These are phyloP conservation scores for Melampsora americana DNA, from an alignment of 1,284 basidiomycete species.

Conservation along the genomic window DNA sequence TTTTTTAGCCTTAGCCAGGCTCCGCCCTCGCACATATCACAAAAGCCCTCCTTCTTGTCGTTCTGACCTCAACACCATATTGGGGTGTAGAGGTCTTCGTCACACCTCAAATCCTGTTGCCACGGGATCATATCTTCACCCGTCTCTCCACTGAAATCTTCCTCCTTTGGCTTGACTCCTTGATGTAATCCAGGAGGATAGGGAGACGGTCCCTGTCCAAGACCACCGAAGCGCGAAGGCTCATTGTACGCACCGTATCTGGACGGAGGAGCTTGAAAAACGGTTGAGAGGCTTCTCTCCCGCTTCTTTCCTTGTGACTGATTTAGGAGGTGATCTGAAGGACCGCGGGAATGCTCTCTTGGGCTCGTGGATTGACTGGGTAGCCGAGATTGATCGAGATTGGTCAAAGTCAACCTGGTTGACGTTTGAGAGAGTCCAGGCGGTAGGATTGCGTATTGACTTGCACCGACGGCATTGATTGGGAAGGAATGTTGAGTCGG, in stretches of 20 bases:
- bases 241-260: neutral
- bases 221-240: constrained; percentile 15
- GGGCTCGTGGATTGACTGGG: neutral
- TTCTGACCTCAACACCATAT: constrained; percentile 43
- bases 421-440: constrained; percentile 3
- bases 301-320: constrained; percentile 3
- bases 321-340: neutral
- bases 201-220: constrained; percentile 31
- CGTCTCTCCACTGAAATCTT: constrained; percentile 8
- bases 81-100: constrained; percentile 42
- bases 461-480: neutral
- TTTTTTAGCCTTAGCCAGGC: constrained; percentile 43
- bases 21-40: constrained; percentile 41
- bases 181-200: constrained; percentile 34
- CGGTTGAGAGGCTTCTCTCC: neutral
- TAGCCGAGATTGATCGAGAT: neutral
- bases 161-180: constrained; percentile 1
- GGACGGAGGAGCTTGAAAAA: neutral
- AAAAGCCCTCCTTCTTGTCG: constrained; percentile 44
- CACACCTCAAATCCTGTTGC: constrained; percentile 40
- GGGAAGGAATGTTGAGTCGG: neutral
- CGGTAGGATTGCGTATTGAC: neutral
- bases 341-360: neutral
- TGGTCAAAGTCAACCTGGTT: no score
- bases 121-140: constrained; percentile 38